Evolutionary conservation across 129 eudicot genomes (phyloP).

Genomic region (Centella asiatica): DNA sequence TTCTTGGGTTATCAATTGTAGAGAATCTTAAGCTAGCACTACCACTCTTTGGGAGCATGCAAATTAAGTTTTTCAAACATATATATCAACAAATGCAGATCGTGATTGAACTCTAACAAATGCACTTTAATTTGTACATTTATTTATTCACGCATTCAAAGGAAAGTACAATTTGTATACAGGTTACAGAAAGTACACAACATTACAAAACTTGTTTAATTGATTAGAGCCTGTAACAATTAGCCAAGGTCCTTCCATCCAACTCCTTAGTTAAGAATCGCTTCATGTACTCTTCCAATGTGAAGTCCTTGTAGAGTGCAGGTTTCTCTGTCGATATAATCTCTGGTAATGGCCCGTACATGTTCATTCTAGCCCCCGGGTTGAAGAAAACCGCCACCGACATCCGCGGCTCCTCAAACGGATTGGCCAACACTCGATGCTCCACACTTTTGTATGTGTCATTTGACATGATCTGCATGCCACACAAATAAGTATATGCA

Average conservation of each 20-base stretch:
- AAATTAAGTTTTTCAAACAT: too few species aligned
- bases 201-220: too few species aligned
- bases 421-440: slow-evolving; percentile 62
- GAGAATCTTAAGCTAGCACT: too few species aligned
- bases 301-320: slow-evolving; percentile 32
- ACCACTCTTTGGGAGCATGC: too few species aligned
- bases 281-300: slow-evolving; percentile 27
- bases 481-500: background rate
- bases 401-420: slow-evolving; percentile 36
- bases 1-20: too few species aligned
- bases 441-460: slow-evolving; percentile 46
- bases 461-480: slow-evolving; percentile 45
- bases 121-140: too few species aligned
- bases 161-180: too few species aligned
- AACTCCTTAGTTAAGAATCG: slow-evolving; percentile 48
- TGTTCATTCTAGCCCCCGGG: slow-evolving; percentile 24
- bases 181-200: too few species aligned
- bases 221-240: slow-evolving; percentile 25
- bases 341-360: slow-evolving; percentile 47
- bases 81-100: too few species aligned
- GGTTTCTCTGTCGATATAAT: slow-evolving; percentile 37
- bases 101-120: too few species aligned
- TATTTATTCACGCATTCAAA: too few species aligned
- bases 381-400: slow-evolving; percentile 40
- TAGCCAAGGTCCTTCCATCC: slow-evolving; percentile 35